phyloP scores from a whole-genome alignment of 345 rosid species.

The Linum tenue region DNA sequence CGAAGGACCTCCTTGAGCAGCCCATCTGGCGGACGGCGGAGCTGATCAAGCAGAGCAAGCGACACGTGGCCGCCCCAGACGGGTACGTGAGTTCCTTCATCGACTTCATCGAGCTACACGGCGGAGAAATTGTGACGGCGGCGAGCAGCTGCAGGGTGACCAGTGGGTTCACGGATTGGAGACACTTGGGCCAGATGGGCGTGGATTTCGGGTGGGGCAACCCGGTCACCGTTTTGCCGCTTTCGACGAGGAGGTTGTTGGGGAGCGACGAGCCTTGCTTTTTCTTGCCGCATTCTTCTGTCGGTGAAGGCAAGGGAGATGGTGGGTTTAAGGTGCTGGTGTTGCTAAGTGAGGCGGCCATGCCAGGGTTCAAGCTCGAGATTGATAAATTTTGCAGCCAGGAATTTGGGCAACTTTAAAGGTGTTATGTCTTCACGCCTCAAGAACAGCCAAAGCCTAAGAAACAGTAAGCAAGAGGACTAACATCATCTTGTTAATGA shows the following conservation, averaged over 20 bases:
- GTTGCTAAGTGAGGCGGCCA: constrained; percentile 41
- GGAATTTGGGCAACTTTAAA: constrained; percentile 19
- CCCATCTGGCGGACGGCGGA: constrained; percentile 74
- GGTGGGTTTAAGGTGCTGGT: constrained; percentile 62
- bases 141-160: constrained; percentile 32
- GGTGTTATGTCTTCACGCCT: too few relatives aligned
- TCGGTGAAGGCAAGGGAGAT: constrained; percentile 22
- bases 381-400: constrained; percentile 44
- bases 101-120: constrained; percentile 54
- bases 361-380: constrained; percentile 46
- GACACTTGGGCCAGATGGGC: constrained; percentile 69
- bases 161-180: constrained; percentile 92
- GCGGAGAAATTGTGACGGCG: constrained; percentile 39
- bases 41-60: constrained; percentile 68
- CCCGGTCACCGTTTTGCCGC: constrained; percentile 59
- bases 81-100: constrained; percentile 68
- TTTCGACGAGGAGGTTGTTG: constrained; percentile 46
- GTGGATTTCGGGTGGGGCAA: constrained; percentile 93
- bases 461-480: too few relatives aligned
- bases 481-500: too few relatives aligned
- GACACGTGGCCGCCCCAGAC: constrained; percentile 29
- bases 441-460: too few relatives aligned
- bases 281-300: constrained; percentile 63
- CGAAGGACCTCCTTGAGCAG: constrained; percentile 40
- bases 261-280: constrained; percentile 80